phyloP scores from a whole-genome alignment of 192 early-diverging fungal species.

The Coemansia sp. region DNA sequence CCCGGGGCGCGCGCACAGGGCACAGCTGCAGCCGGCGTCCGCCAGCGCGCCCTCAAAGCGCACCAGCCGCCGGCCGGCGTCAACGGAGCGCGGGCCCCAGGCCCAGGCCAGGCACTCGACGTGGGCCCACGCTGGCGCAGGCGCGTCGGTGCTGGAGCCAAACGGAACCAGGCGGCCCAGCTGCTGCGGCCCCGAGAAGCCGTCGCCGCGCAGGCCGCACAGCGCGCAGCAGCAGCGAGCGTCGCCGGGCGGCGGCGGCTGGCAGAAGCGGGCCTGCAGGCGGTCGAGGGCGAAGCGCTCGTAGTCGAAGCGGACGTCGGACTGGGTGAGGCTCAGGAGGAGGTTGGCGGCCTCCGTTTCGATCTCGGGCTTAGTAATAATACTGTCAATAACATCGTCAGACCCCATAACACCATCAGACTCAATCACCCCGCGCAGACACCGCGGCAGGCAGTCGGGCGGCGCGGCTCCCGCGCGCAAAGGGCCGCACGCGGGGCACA shows the following conservation, averaged over 20 bases:
- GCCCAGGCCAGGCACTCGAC: slow-evolving; percentile 56
- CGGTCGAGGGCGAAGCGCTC: slow-evolving; percentile 29
- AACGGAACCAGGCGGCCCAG: slow-evolving; percentile 44
- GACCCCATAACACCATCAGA: too few species aligned
- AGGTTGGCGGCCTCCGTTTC: slow-evolving; percentile 45
- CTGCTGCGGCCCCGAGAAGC: slow-evolving; percentile 3
- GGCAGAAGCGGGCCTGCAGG: slow-evolving; percentile 37
- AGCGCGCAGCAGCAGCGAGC: slow-evolving; percentile 30
- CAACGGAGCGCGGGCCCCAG: slow-evolving; percentile 47
- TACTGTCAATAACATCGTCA: too few species aligned
- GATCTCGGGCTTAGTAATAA: background rate
- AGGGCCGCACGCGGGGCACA: slow-evolving; percentile 58
- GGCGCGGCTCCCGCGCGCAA: background rate
- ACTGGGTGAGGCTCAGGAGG: slow-evolving; percentile 49
- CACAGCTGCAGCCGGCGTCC: slow-evolving; percentile 16
- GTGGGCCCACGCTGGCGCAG: slow-evolving; percentile 33
- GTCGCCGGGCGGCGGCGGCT: background rate
- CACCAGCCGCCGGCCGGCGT: slow-evolving; percentile 5
- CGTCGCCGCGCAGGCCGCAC: slow-evolving; percentile 45
- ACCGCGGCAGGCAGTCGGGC: slow-evolving; percentile 7
- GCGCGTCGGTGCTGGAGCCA: background rate
- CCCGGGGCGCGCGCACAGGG: slow-evolving; percentile 29
- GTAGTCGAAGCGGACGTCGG: slow-evolving; percentile 46
- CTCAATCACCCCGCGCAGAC: background rate
- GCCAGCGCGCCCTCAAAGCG: slow-evolving; percentile 39